Conservation (phyloP, 2,329 filamentous ascomycete species). For the Ophiognomonia clavigignenti-juglandacearum region DNA sequence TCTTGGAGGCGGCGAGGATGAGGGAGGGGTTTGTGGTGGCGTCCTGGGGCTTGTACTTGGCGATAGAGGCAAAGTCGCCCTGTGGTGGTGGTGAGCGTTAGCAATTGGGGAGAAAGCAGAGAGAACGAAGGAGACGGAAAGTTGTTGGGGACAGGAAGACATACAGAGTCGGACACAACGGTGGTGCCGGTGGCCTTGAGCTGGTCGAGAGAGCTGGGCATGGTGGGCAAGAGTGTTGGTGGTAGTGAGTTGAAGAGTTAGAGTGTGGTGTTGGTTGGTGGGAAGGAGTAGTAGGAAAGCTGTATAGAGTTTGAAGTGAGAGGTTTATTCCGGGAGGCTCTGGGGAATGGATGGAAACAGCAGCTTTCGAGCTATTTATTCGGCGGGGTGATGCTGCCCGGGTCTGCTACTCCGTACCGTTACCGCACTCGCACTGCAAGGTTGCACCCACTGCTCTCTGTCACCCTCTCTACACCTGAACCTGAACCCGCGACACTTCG, state of each 20-base stretch:
- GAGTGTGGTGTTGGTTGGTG: background rate
- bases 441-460: background rate
- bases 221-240: conserved; percentile 34
- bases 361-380: too few relatives aligned
- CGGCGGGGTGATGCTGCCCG: too few relatives aligned
- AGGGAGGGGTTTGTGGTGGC: conserved; percentile 99
- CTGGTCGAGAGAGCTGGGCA: conserved; percentile 91
- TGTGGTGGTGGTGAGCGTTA: background rate
- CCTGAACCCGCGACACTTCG: background rate
- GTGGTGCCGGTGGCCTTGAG: conserved; percentile 95
- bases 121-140: background rate
- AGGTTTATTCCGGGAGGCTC: too few relatives aligned
- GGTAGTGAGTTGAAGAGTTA: too few relatives aligned
- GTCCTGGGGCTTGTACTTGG: conserved; percentile 99
- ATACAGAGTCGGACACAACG: conserved; percentile 84
- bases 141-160: background rate
- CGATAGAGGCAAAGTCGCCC: conserved; percentile 78
- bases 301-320: too few relatives aligned
- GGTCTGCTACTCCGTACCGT: too few relatives aligned
- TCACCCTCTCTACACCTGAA: background rate
- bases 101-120: background rate
- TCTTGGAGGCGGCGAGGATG: conserved; percentile 97
- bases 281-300: background rate
- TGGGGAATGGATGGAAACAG: too few relatives aligned
- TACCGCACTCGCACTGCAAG: too few relatives aligned